Evolutionary conservation across 2,329 filamentous ascomycete species (phyloP).

Genomic region (Trichothecium roseum): DNA sequence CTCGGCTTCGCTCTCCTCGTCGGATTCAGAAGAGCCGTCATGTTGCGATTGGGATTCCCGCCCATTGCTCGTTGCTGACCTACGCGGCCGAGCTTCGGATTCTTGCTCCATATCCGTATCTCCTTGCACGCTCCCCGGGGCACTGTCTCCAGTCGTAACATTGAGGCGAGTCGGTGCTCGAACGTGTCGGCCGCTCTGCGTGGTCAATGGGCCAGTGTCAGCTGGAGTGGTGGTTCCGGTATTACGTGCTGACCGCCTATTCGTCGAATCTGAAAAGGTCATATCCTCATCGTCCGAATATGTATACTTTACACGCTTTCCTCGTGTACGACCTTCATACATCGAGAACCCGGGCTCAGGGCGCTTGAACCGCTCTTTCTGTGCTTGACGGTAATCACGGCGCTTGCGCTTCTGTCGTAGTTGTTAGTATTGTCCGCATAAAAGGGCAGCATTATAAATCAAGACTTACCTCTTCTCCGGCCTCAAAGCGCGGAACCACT

Average conservation of each 20-base stretch:
- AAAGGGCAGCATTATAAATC: no score
- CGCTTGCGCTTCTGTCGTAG: constrained; percentile 72
- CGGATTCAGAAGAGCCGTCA: constrained; percentile 41
- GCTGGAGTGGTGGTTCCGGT: constrained; percentile 64
- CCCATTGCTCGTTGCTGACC: constrained; percentile 36
- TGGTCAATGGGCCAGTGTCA: constrained; percentile 55
- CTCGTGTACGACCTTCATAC: constrained; percentile 91
- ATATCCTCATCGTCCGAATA: constrained; percentile 83
- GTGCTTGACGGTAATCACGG: constrained; percentile 78
- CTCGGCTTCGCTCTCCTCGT: constrained; percentile 63
- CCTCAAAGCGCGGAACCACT: constrained; percentile 83
- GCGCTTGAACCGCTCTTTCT: constrained; percentile 77
- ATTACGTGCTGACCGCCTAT: constrained; percentile 62
- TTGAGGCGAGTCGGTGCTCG: constrained; percentile 57
- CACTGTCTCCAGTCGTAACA: constrained; percentile 43
- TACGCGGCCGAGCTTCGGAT: constrained; percentile 36
- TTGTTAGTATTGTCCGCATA: constrained; percentile 8
- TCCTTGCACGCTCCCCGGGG: constrained; percentile 33
- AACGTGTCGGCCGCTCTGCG: constrained; percentile 81
- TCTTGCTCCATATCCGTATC: constrained; percentile 31
- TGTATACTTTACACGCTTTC: constrained; percentile 93
- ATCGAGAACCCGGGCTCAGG: constrained; percentile 84
- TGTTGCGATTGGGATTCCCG: constrained; percentile 20
- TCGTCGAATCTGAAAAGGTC: constrained; percentile 53
- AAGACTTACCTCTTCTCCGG: constrained; percentile 68